Percentiles rank a stretch among this genome's conserved stretches.
Conservation (phyloP, 768 basidiomycete genomes). For the Mycena latifolia region DNA sequence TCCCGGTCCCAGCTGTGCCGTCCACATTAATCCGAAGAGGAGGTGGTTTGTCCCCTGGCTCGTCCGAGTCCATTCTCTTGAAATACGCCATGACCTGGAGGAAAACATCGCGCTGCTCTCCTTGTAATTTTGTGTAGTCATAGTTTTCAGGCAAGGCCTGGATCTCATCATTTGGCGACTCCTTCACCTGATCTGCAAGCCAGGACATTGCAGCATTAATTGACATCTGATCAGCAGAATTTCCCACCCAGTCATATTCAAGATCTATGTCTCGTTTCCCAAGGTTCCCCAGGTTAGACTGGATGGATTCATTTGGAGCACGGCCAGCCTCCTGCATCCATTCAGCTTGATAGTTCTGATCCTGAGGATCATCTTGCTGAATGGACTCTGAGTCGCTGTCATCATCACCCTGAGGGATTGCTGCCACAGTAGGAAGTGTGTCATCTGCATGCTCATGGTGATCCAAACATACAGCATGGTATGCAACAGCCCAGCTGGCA, state of each 20-base stretch:
- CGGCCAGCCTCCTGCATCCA: constrained; percentile 41
- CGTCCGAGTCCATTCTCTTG: constrained; percentile 17
- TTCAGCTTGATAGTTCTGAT: constrained; percentile 33
- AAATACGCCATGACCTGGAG: constrained; percentile 35
- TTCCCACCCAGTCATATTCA: constrained; percentile 39
- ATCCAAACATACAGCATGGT: too few relatives aligned
- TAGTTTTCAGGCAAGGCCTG: constrained; percentile 36
- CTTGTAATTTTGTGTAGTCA: constrained; percentile 25
- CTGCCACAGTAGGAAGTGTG: too few relatives aligned
- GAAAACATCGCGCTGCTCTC: constrained; percentile 28
- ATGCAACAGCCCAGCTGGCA: too few relatives aligned
- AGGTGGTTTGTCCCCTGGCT: neutral
- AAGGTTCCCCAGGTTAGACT: constrained; percentile 29
- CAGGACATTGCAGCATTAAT: constrained; percentile 31
- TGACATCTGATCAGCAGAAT: constrained; percentile 22
- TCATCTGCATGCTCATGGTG: too few relatives aligned
- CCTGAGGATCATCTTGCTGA: constrained; percentile 16
- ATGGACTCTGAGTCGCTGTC: constrained; percentile 8
- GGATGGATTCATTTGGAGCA: constrained; percentile 32
- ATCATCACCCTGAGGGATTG: too few relatives aligned
- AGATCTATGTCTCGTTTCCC: constrained; percentile 38
- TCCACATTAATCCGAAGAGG: constrained; percentile 41
- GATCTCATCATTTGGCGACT: constrained; percentile 39
- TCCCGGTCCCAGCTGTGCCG: constrained; percentile 44
- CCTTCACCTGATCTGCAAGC: constrained; percentile 37